Evolutionary conservation across 2,329 filamentous ascomycete genomes (phyloP), one percentile per base, ranked within the genome.

Genomic region (Trichoderma arundinaceum): DNA sequence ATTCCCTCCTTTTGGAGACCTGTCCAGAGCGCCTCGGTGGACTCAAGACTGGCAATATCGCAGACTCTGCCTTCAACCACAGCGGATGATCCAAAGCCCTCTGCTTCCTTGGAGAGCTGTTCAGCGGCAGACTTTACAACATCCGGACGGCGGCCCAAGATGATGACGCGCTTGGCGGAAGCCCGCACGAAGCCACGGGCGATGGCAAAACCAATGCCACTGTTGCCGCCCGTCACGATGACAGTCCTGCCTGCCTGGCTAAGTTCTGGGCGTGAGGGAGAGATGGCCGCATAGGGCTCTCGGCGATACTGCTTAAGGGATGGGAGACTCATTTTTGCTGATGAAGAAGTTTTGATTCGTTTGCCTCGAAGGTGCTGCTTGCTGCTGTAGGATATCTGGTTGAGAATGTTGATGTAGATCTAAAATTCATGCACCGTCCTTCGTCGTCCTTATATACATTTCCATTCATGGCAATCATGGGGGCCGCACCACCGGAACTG

Each of bases 191-290:
- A 91, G 33, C 87, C 78, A 54, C 83, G 81, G 1, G 88, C 87
- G 9, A 90, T 84, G 1, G 86, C 84, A 67, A 86, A 84, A 3
- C 89, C 89, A 61, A 92, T 86, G 52, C 89, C 87, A 0, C 81
- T 83, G 1, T 84, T 84, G 22, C 83, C 88, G 44, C 90, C 89
- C 1, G 87, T 89, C 72, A 92, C 86, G 10, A 92, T 78, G 9
- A 90, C 84, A 1, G 83, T 88, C n/a, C 72, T 71, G 5, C 79
- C 79, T 2, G 72, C 68, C 19, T 83, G 79, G 2, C 72, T 77
- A 15, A 82, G 74, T 44, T 77, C 77, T 0, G 79, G 77, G 0
- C 77, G 74, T 1, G 66, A 60, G 0, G 80, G 76, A 0, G 71
- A 75, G 64, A 83, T 81, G 65, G 73, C 66, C 0, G 73, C 68